A percentile compares a stretch with the other conserved stretches of the same genome.
Evolutionary conservation across 2,329 filamentous ascomycete species (phyloP).

Genomic region (Sclerotinia nivalis): DNA sequence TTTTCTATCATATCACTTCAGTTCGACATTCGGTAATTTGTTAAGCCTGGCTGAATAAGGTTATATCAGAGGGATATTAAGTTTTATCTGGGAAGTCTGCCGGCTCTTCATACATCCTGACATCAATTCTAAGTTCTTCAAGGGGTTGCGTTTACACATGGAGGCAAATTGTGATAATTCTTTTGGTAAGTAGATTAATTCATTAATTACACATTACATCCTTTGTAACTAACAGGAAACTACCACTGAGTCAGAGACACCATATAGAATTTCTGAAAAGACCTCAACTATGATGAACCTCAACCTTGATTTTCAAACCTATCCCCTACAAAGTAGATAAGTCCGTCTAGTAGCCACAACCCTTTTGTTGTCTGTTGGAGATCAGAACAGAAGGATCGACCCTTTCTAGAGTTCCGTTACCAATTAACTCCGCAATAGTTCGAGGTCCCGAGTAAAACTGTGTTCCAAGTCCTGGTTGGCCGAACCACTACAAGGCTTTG

Average conservation of each 20-base stretch:
- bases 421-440: neutral
- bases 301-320: too few species aligned
- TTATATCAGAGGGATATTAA: too few species aligned
- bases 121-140: too few species aligned
- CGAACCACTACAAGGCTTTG: neutral
- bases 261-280: accelerated
- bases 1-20: too few species aligned
- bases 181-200: neutral
- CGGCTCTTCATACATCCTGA: too few species aligned
- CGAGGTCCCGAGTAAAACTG: neutral
- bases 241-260: neutral
- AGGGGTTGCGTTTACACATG: neutral
- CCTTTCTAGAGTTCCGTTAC: slow-evolving; percentile 2
- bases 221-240: too few species aligned
- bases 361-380: neutral
- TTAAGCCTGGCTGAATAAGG: too few species aligned
- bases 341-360: neutral
- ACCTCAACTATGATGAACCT: neutral
- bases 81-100: too few species aligned
- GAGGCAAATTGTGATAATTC: neutral
- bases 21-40: too few species aligned
- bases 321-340: neutral
- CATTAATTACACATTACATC: too few species aligned
- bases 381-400: slow-evolving; percentile 16
- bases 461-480: slow-evolving; percentile 18